phyloP scores from a whole-genome alignment of 2,329 filamentous ascomycete species.

The Diaporthe sp. region DNA sequence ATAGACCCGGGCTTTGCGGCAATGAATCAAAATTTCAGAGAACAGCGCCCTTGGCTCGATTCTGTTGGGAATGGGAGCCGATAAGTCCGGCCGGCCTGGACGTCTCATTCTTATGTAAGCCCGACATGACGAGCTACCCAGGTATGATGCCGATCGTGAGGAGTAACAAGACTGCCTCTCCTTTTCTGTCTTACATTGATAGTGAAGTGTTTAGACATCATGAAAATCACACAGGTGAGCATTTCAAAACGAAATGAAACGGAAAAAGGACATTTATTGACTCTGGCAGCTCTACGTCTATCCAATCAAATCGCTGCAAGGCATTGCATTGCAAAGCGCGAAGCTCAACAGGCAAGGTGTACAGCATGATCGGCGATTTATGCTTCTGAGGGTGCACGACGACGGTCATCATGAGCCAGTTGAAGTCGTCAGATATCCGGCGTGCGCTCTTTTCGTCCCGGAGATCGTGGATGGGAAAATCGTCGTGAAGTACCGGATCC shows the following conservation, averaged over 20 bases:
- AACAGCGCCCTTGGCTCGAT: not conserved
- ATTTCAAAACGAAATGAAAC: too few species aligned
- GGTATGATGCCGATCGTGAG: slow-evolving; percentile 2
- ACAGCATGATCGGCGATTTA: slow-evolving; percentile 77
- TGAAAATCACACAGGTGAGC: slow-evolving; percentile 39
- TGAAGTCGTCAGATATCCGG: slow-evolving; percentile 69
- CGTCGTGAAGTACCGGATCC: slow-evolving; percentile 59
- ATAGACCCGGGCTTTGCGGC: not conserved
- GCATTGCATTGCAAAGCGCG: slow-evolving; percentile 67
- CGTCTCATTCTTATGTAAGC: slow-evolving; percentile 9
- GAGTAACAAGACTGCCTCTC: not conserved
- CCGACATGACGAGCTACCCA: not conserved
- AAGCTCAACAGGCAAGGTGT: slow-evolving; percentile 74
- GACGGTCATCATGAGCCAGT: slow-evolving; percentile 66
- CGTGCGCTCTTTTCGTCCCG: slow-evolving; percentile 76
- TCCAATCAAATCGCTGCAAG: slow-evolving; percentile 80
- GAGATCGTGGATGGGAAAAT: slow-evolving; percentile 59
- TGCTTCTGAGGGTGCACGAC: slow-evolving; percentile 71
- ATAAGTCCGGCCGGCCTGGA: not conserved
- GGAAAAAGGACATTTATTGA: not conserved
- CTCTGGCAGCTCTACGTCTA: slow-evolving; percentile 74
- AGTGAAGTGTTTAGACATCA: not conserved
- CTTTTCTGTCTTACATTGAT: not conserved
- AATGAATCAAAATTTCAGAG: not conserved
- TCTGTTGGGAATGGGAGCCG: too few species aligned